Conservation (phyloP, 2,329 filamentous ascomycete genomes). For the Neopestalotiopsis sp. region DNA sequence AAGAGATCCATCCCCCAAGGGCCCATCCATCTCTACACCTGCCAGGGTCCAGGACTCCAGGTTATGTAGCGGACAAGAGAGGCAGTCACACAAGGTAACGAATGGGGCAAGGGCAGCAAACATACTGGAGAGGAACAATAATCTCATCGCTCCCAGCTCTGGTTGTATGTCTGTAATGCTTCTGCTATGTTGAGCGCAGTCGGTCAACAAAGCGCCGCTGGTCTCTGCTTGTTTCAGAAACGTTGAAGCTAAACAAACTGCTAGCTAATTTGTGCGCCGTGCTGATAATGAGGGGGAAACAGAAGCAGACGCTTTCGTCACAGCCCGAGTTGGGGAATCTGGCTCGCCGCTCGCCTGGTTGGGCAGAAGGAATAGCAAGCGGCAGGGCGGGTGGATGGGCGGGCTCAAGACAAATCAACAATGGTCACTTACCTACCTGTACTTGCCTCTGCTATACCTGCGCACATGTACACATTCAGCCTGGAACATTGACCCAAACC, state of each 20-base stretch:
- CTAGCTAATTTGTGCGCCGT: not conserved
- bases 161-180: not conserved
- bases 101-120: not conserved
- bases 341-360: not conserved
- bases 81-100: not conserved
- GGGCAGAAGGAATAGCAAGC: not conserved
- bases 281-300: slow-evolving; percentile 4
- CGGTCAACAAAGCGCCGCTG: slow-evolving; percentile 13
- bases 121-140: no score
- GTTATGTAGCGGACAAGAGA: not conserved
- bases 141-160: not conserved
- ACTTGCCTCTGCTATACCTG: not conserved
- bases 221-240: slow-evolving; percentile 11
- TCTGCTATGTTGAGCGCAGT: not conserved
- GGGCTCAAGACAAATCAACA: slow-evolving; percentile 1
- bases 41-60: not conserved
- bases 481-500: not conserved
- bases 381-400: not conserved
- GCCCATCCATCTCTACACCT: not conserved
- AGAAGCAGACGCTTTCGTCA: slow-evolving; percentile 8
- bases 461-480: slow-evolving; percentile 2
- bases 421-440: no score
- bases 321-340: not conserved
- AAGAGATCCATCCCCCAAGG: not conserved
- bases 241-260: slow-evolving; percentile 3